phyloP scores from a whole-genome alignment of 345 rosid species.

The Camelina hispida region DNA sequence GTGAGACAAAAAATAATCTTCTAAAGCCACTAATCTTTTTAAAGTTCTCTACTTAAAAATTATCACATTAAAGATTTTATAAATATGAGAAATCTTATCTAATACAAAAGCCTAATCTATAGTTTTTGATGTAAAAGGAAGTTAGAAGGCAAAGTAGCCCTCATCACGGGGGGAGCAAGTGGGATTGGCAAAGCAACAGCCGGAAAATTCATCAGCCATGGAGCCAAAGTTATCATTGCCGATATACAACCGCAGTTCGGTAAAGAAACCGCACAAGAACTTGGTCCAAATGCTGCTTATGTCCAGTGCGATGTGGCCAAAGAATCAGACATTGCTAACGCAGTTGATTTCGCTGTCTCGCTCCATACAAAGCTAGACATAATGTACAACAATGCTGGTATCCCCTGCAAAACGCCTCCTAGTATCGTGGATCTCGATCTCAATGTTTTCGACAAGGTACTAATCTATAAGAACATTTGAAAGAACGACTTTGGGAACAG shows the following conservation, averaged over 20 bases:
- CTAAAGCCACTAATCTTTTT: background rate
- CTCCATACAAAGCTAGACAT: slow-evolving; percentile 60
- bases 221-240: slow-evolving; percentile 83
- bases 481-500: background rate
- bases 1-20: background rate
- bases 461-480: background rate
- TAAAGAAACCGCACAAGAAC: slow-evolving; percentile 55
- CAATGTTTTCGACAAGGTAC: slow-evolving; percentile 55
- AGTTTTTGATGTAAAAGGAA: slow-evolving; percentile 46
- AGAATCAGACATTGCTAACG: slow-evolving; percentile 71
- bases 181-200: slow-evolving; percentile 91
- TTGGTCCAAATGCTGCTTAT: slow-evolving; percentile 67
- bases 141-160: slow-evolving; percentile 83
- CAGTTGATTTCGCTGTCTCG: slow-evolving; percentile 67
- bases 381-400: slow-evolving; percentile 89
- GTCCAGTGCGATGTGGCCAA: slow-evolving; percentile 68
- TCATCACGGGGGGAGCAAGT: slow-evolving; percentile 89
- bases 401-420: slow-evolving; percentile 62
- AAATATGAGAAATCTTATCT: slow-evolving; percentile 5
- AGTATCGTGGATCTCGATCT: slow-evolving; percentile 77
- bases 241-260: slow-evolving; percentile 69
- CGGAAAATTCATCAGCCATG: slow-evolving; percentile 62
- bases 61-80: background rate
- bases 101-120: background rate
- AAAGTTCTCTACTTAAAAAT: too few species aligned